These are phyloP conservation scores for Termitomyces sp. DNA, from an alignment of 768 basidiomycete genomes.

Conservation along the genomic window DNA sequence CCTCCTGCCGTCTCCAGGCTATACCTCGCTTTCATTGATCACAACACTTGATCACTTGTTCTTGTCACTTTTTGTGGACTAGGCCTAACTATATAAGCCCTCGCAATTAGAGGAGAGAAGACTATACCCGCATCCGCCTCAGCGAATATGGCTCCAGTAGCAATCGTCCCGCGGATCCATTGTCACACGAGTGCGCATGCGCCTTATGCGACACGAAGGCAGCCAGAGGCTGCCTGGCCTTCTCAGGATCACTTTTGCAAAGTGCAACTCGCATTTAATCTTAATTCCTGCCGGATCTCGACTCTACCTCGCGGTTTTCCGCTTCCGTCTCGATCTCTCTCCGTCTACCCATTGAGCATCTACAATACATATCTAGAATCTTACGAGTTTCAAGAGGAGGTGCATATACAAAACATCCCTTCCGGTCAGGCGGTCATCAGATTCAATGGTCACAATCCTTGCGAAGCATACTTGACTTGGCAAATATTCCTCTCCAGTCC, in stretches of 20 bases:
- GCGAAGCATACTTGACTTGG: slow-evolving; percentile 25
- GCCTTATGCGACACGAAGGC: slow-evolving; percentile 3
- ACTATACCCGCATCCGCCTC: not conserved
- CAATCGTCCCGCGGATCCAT: slow-evolving; percentile 1
- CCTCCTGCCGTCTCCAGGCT: slow-evolving; percentile 9
- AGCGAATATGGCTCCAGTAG: slow-evolving; percentile 3
- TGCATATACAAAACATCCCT: slow-evolving; percentile 15
- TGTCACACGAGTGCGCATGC: slow-evolving; percentile 1
- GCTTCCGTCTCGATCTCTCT: slow-evolving; percentile 19
- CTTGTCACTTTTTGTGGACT: slow-evolving; percentile 10
- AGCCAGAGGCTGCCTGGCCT: not conserved
- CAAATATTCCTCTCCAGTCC: slow-evolving; percentile 20
- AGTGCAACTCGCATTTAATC: slow-evolving; percentile 23
- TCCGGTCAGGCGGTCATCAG: slow-evolving; percentile 20
- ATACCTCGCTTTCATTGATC: slow-evolving; percentile 6
- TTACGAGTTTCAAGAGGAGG: slow-evolving; percentile 30
- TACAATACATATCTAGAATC: slow-evolving; percentile 22
- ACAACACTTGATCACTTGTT: slow-evolving; percentile 12
- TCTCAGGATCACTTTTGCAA: slow-evolving; percentile 16
- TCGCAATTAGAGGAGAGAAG: not conserved
- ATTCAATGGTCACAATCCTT: slow-evolving; percentile 17
- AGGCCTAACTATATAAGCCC: slow-evolving; percentile 8
- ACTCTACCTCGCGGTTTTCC: slow-evolving; percentile 32
- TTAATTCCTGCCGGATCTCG: slow-evolving; percentile 23
- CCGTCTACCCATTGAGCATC: slow-evolving; percentile 15